Conservation (phyloP, 139 green algal species). For the Axilococcus clingmanii region DNA sequence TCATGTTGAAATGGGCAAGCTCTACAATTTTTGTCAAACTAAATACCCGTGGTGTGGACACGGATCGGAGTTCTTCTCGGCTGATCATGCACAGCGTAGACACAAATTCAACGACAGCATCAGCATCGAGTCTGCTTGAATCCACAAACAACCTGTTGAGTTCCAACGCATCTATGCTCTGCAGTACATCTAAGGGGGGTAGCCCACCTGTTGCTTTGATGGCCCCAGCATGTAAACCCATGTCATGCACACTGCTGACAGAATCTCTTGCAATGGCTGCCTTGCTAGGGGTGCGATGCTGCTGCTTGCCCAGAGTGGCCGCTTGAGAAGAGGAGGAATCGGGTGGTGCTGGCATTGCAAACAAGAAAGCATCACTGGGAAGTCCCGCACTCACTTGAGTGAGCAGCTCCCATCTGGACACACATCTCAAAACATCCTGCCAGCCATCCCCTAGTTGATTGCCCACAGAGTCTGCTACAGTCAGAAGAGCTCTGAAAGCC, state of each 20-base stretch:
- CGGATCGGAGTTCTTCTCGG: constrained; percentile 46
- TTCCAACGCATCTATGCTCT: constrained; percentile 41
- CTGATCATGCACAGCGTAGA: constrained; percentile 60
- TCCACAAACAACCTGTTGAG: constrained; percentile 58
- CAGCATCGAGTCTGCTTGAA: constrained; percentile 33
- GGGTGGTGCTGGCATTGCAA: constrained; percentile 39
- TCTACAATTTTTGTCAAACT: constrained; percentile 92
- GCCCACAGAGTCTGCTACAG: constrained; percentile 57
- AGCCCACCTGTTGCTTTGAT: constrained; percentile 7
- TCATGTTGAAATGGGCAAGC: constrained; percentile 98
- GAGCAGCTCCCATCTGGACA: constrained; percentile 89
- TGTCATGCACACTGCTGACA: constrained; percentile 25
- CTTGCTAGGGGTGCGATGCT: too few species aligned
- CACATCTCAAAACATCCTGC: constrained; percentile 84
- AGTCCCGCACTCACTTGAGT: constrained; percentile 73
- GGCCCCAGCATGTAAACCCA: constrained; percentile 22
- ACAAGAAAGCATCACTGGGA: constrained; percentile 75
- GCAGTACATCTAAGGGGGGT: constrained; percentile 35
- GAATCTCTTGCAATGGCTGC: constrained; percentile 1
- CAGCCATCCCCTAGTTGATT: constrained; percentile 70
- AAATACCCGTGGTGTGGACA: constrained; percentile 73
- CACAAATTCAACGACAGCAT: constrained; percentile 91
- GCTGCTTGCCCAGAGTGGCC: constrained; percentile 5
- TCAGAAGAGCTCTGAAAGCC: constrained; percentile 73
- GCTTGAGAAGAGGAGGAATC: neutral